Evolutionary conservation across 495 filamentous ascomycete species (phyloP).

Genomic region (Astrothelium subdiscretum): DNA sequence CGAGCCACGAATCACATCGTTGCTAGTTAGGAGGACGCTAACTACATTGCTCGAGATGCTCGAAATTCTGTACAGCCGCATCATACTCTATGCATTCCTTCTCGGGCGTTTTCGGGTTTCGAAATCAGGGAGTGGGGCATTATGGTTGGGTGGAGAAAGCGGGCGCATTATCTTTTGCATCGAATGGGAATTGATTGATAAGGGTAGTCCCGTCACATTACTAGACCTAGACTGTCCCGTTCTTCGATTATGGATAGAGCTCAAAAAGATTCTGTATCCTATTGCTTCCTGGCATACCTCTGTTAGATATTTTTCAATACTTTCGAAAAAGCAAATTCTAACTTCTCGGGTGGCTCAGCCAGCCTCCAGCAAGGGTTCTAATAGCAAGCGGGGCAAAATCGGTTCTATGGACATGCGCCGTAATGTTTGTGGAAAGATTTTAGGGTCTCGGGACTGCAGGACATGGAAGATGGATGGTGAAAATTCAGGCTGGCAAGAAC

Average conservation of each 20-base stretch:
- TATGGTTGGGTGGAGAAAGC: background rate
- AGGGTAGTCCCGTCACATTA: background rate
- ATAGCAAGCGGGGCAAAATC: no score
- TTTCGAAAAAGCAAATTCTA: no score
- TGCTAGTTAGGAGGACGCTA: background rate
- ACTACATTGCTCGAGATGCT: background rate
- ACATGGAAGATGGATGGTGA: no score
- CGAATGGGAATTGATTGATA: background rate
- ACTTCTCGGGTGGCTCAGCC: no score
- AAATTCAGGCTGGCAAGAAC: no score
- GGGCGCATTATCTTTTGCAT: background rate
- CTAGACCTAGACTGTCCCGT: background rate
- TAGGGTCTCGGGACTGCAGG: no score
- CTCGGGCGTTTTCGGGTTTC: background rate
- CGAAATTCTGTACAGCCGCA: background rate
- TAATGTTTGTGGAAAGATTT: background rate
- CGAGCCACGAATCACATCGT: background rate
- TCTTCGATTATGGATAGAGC: background rate
- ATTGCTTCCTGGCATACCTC: no score
- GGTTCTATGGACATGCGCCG: background rate
- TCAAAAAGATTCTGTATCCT: background rate
- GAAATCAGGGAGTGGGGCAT: background rate
- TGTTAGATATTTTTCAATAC: no score
- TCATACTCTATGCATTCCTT: background rate
- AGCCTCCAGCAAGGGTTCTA: no score